phyloP scores from a whole-genome alignment of 192 early-diverging fungal species.

The Entomortierella chlamydospora region DNA sequence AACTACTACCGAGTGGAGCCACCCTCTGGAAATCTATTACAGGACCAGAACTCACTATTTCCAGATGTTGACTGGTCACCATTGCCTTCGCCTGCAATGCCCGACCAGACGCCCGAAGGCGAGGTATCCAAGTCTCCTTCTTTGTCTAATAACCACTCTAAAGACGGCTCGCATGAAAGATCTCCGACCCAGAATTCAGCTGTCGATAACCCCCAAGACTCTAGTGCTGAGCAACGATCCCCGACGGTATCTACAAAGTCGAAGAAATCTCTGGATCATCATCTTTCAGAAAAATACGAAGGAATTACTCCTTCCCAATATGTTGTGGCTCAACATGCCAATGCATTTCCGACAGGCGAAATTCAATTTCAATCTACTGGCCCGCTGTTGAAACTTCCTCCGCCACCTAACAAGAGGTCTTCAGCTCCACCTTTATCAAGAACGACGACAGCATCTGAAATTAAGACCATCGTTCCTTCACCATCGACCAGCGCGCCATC shows the following conservation, averaged over 20 bases:
- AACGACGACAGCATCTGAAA: background rate
- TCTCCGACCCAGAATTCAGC: background rate
- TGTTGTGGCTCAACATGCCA: slow-evolving; percentile 31
- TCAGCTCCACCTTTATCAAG: slow-evolving; percentile 40
- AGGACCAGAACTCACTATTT: slow-evolving; percentile 7
- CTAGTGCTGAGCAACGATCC: background rate
- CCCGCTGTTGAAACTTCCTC: slow-evolving; percentile 11
- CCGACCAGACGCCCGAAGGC: background rate
- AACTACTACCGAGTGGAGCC: slow-evolving; percentile 20
- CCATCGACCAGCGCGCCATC: background rate
- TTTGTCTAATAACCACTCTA: background rate
- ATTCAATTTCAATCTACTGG: slow-evolving; percentile 32
- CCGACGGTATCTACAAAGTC: slow-evolving; percentile 1
- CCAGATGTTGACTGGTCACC: slow-evolving; percentile 45
- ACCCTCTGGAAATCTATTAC: slow-evolving; percentile 31
- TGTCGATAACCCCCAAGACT: background rate
- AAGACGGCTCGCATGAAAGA: background rate
- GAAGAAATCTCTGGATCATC: slow-evolving; percentile 26
- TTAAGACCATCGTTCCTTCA: background rate
- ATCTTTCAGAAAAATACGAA: slow-evolving; percentile 14
- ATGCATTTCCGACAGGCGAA: slow-evolving; percentile 35
- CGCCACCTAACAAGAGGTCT: slow-evolving; percentile 19
- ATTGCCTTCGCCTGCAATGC: slow-evolving; percentile 44
- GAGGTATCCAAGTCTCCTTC: slow-evolving; percentile 6
- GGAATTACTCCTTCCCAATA: slow-evolving; percentile 20